Conservation (phyloP, 2,329 filamentous ascomycete species). For the Graphiopsis chlorocephala region DNA sequence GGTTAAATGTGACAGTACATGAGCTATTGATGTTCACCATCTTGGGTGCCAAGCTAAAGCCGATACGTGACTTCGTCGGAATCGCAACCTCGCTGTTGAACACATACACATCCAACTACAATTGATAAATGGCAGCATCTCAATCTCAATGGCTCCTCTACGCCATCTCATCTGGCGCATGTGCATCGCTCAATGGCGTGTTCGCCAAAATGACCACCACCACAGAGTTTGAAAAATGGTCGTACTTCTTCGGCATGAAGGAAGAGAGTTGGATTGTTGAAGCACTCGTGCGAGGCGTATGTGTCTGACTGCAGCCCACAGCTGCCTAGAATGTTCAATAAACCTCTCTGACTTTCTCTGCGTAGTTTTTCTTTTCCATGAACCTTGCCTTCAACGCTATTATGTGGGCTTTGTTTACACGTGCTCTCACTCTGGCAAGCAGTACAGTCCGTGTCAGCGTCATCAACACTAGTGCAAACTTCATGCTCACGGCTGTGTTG, state of each 20-base stretch:
- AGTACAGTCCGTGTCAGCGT: constrained; percentile 78
- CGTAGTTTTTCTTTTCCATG: constrained; percentile 68
- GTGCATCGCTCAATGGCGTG: constrained; percentile 76
- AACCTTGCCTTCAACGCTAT: constrained; percentile 74
- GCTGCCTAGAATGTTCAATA: background rate
- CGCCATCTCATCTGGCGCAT: constrained; percentile 71
- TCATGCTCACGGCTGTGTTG: constrained; percentile 72
- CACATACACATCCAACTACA: background rate
- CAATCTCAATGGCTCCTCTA: constrained; percentile 55
- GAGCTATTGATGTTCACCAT: background rate
- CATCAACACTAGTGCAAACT: constrained; percentile 80
- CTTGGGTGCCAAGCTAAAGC: background rate
- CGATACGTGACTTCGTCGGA: background rate
- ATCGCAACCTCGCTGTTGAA: background rate
- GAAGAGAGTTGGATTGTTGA: constrained; percentile 50
- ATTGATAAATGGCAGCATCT: background rate
- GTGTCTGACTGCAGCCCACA: constrained; percentile 27
- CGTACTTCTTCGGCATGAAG: constrained; percentile 46
- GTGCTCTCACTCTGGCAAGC: constrained; percentile 68
- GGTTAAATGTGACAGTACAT: background rate
- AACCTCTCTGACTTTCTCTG: background rate
- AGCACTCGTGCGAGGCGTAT: constrained; percentile 50
- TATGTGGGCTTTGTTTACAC: constrained; percentile 84
- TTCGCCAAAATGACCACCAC: constrained; percentile 79
- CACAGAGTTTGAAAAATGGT: constrained; percentile 54